Evolutionary conservation across 345 rosid genomes (phyloP), one percentile per base, ranked within the genome.

Genomic region (Alliaria petiolata): DNA sequence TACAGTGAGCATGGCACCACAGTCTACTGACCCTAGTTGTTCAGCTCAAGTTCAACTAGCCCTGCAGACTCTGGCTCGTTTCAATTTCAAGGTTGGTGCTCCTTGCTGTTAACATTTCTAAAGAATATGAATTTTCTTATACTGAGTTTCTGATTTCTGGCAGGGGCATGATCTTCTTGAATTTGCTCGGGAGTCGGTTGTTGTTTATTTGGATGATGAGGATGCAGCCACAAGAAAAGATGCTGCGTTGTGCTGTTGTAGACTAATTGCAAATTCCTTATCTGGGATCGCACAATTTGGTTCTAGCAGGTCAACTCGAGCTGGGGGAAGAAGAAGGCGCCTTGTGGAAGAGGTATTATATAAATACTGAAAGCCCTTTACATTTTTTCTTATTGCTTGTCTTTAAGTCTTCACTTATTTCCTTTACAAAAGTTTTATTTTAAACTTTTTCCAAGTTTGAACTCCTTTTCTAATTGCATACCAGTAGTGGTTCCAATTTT

Each of bases 221-320:
- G 99, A 95, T 86, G 90, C 90, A 70, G 78, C 79, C 53, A 88
- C 96, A 47, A 76, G 97, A 62, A 90, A 92, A 83, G 98, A 88
- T 83, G 97, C 98, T 33, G 93, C 99, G 54, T 78, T 95, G 58
- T 95, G 97, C 80, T 92, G 98, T 71, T 95, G 97, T 84, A 86
- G 79, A 65, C 78, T 95, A 74, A 87, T 89, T 70, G 91, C 93
- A 71, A 88, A 85, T 85, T 88, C 97, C 22, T 83, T 95, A 78
- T 86, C 89, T 64, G 83, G 85, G 59, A 38, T 69, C 12, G 13
- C 88, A 64, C 96, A 85, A 60, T 87, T 84, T 79, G 86, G 91
- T 69, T 75, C 96, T 63, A 78, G 82, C 66, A 85, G 96, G 80
- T 84, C 97, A 65, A 86, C 78, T 77, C 86, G 88, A 75, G 77